A percentile compares a stretch with the other conserved stretches of the same genome.
Conservation (phyloP, 2,329 filamentous ascomycete species). For the Aspergillus udagawae region DNA sequence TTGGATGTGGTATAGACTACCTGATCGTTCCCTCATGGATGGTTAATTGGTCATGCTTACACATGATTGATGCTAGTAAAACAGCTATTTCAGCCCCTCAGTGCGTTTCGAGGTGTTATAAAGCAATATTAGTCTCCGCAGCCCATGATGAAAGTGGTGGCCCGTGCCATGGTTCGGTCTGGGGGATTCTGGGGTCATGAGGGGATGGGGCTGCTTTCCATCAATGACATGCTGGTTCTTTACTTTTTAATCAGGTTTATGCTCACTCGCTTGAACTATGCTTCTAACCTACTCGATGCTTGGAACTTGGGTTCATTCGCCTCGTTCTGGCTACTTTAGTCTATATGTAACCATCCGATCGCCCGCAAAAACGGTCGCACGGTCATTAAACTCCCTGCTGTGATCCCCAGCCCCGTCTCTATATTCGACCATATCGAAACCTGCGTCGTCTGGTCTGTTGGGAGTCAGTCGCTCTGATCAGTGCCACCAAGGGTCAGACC, state of each 20-base stretch:
- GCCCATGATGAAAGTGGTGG: neutral
- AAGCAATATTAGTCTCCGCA: neutral
- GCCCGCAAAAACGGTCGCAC: neutral
- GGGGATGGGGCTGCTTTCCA: neutral
- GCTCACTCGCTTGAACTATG: neutral
- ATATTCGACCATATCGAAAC: neutral
- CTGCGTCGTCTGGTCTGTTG: neutral
- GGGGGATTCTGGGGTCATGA: neutral
- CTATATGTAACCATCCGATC: neutral
- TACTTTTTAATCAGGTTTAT: no score
- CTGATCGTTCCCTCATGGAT: neutral
- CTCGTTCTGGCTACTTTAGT: neutral
- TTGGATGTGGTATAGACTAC: conserved; percentile 32
- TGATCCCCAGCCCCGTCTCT: neutral
- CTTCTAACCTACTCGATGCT: no score
- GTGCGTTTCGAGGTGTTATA: neutral
- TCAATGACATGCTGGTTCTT: neutral
- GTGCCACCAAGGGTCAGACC: neutral
- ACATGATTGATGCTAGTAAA: neutral
- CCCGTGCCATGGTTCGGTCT: neutral
- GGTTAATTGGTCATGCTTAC: neutral
- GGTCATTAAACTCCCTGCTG: neutral
- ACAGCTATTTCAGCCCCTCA: neutral
- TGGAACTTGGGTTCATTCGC: neutral
- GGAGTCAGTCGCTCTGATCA: neutral